Conservation (phyloP, 2,329 filamentous ascomycete species). For the Lecanoromycetidae sp. region DNA sequence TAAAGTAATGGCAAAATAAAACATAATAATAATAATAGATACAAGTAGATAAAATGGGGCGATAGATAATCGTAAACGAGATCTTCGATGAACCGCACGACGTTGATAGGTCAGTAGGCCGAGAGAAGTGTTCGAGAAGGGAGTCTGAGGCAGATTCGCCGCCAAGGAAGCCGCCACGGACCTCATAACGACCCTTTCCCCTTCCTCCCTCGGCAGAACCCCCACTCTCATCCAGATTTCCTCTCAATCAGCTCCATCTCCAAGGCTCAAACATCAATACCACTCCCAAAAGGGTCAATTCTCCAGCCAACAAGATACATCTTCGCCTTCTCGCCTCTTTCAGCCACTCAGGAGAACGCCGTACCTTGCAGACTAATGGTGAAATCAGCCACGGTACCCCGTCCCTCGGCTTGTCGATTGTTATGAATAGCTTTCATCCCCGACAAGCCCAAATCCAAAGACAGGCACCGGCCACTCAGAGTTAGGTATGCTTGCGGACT, state of each 20-base stretch:
- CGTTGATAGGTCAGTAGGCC: neutral
- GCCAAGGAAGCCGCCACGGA: no score
- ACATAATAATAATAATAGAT: neutral
- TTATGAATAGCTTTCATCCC: neutral
- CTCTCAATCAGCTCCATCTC: neutral
- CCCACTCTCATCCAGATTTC: neutral
- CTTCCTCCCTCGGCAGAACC: constrained; percentile 1
- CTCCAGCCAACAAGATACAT: neutral
- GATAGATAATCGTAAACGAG: no score
- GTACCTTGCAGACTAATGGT: constrained; percentile 7
- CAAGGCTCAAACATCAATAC: neutral
- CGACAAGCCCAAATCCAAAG: neutral
- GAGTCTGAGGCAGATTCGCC: no score
- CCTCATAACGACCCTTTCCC: no score
- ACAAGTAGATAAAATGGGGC: neutral
- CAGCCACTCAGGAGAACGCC: neutral
- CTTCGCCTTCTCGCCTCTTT: neutral
- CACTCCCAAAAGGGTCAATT: neutral
- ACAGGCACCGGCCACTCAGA: neutral
- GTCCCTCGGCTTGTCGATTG: constrained; percentile 1
- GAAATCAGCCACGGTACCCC: neutral
- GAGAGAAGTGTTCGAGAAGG: no score
- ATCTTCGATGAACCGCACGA: neutral
- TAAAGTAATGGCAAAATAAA: neutral
- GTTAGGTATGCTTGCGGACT: neutral